These are phyloP conservation scores for Nakataea oryzae DNA, from an alignment of 2,329 filamentous ascomycete species.

Conservation along the genomic window DNA sequence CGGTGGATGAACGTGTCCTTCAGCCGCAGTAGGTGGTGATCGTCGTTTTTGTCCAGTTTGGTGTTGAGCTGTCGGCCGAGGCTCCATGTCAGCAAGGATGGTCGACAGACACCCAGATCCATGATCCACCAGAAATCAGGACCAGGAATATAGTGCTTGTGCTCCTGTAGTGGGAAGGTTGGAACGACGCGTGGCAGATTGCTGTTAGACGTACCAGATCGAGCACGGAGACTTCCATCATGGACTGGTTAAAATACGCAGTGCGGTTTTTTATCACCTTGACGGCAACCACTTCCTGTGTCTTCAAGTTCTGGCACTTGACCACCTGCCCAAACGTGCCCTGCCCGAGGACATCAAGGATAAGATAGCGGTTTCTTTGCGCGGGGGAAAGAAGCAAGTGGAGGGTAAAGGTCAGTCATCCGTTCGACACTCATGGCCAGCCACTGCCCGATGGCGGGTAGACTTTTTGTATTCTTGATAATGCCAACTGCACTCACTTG, in stretches of 20 bases:
- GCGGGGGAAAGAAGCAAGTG: background rate
- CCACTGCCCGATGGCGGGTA: background rate
- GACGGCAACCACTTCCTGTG: slow-evolving; percentile 94
- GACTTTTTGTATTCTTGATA: background rate
- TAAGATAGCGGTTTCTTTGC: slow-evolving; percentile 80
- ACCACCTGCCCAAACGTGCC: slow-evolving; percentile 98
- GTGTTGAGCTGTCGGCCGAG: slow-evolving; percentile 66
- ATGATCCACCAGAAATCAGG: background rate
- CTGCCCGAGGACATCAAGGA: slow-evolving; percentile 91
- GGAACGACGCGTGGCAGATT: background rate
- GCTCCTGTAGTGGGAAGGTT: too few relatives aligned
- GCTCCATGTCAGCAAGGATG: background rate
- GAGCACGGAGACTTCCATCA: slow-evolving; percentile 99
- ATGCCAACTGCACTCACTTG: slow-evolving; percentile 53
- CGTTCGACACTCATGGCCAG: background rate
- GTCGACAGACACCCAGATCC: background rate
- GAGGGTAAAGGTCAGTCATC: slow-evolving; percentile 7
- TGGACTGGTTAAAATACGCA: slow-evolving; percentile 98
- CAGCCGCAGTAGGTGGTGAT: slow-evolving; percentile 86
- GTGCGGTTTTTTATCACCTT: slow-evolving; percentile 99
- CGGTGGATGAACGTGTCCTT: slow-evolving; percentile 98
- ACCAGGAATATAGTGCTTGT: background rate
- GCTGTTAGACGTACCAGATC: slow-evolving; percentile 57
- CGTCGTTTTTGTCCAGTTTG: slow-evolving; percentile 98
- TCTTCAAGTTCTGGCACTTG: slow-evolving; percentile 97